Evolutionary conservation across 2,329 filamentous ascomycete species (phyloP), one percentile per base, ranked within the genome.

Genomic region (Arthroderma sp.): DNA sequence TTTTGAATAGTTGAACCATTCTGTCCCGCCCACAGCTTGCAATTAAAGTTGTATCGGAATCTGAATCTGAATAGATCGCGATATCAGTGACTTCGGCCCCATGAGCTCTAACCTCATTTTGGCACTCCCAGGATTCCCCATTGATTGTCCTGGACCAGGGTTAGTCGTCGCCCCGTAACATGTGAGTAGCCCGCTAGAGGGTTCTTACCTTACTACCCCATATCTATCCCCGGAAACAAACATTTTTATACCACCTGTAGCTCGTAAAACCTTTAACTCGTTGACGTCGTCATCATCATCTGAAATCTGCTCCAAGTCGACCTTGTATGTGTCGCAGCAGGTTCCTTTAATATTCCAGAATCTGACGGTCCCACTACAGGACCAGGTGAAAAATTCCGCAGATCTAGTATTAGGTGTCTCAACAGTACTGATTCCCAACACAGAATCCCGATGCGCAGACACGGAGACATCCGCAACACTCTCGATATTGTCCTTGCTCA

Each of bases 331-430:
- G 15, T 79, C 77, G 63, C 81, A 83, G 61, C 85, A 81, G 55
- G 77, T 79, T 21, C 91, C 93, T 53, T 88, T 79, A 13, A 83
- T 69, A 63, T 84, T 81, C 93, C 93, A 98, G 63, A 95, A 86
- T 23, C 88, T 81, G 54, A 97, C 80, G 15, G 81, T 83, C 4
- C 93, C 93, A 55, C 84, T 84, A 21, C 81, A 82, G 1, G 91
- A 91, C 88, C 91, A 98, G 0, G 91, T 96, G 62, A 91, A 84
- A 66, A 97, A 96, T 7, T 84, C 80, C 0, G 88, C 84, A 21
- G 80, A 77, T 23, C 82, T 72, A 3, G 75, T 68, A 59, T 87
- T 87, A 0, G 81, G 77, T 21, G 75, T 74, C 2, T 77, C 70
- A 3, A 96, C 73, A 0, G 83, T 71, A 55, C 84, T 80, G 0